Base-by-base conservation (phyloP, 768 basidiomycete genomes). In the Pluteus cervinus region DNA sequence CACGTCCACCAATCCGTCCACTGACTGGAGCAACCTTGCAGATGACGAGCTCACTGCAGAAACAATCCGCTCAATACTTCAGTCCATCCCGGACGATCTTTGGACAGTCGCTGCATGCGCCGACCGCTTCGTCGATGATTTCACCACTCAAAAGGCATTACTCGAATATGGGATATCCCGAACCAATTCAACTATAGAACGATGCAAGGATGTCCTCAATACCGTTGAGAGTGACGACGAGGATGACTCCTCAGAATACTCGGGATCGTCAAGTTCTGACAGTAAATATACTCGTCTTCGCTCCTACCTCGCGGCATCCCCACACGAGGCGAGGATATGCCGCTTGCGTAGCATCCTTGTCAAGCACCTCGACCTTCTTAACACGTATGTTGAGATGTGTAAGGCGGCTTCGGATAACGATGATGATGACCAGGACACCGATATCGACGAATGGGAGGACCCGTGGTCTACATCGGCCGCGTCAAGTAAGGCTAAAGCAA, bases 61-160 rank as follows among this genome's bases (percentile, higher is more conserved):
- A 33, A 50, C 53, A 28, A 60, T 85, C 18, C 56, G 63, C 16
- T 50, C 71, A 16, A 49, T 68, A 14, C 69, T 92, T 14, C 61
- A 55, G 7, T 48, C 61, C 16, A 60, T 83, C 26, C 57, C 63
- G 28, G 78, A 89, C 49, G 82, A 91, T 55, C 59, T 80, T 7
- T 91, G 87, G 86, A 81, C 79, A 11, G 72, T 71, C 24, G 75
- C 81, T n/a, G 85, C 86, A 2, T 83, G 77, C 48, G 62, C 68
- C 17, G 86, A 88, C 61, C 69, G 81, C 40, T 56, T 82, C 17
- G 60, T 82, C n/a, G 65, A 81, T 43, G 65, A 78, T 52, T 60
- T 69, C 15, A 55, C 54, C 37, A 57, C 76, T 10, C 79, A 88
- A 45, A 66, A 66, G 35, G 62, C 63, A 7, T 62, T 91, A 20